Base-by-base conservation (phyloP, 805 yeast genomes). In the Cyberlindnera galapagoensis region DNA sequence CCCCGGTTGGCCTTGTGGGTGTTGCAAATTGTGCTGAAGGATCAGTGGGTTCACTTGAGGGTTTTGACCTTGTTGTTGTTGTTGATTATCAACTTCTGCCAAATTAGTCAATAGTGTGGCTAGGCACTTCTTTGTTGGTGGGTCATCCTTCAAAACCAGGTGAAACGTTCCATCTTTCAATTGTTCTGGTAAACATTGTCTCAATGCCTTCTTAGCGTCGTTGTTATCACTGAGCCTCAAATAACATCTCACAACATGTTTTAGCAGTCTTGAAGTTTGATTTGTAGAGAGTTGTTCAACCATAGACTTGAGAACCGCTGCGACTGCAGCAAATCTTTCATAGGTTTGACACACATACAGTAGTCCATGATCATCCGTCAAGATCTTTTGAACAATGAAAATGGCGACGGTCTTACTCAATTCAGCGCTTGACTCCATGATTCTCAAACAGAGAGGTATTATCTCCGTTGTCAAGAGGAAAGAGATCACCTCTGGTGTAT, bases 351-450 rank as follows among this genome's bases (percentile, higher is more conserved):
- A 92, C 15, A 92, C 84, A 59, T 92, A 92, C 14, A 78, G 74
- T 39, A 90, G 69, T 1, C 98, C 98, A 45, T 80, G 76, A 51
- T 90, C 96, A 59, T 92, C 97, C 44, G 87, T 71, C 31, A 90
- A 66, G 34, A 90, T 90, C 58, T 88, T 90, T 54, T 90, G 97
- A 28, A 92, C 81, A 39, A 92, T 90, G 63, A 92, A 90, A 36
- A 90, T 88, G 5, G 98, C 98, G 17, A 90, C 98, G 0, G 97
- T 92, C 52, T 92, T 90, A 30, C 94, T 80, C 32, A 90, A 68
- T 54, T 92, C 98, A 0, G 95, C 81, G 7, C 95, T 86, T 1
- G 88, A 76, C 55, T 90, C 97, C 95, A 90, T 90, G 40, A 92
- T 90, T 48, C 92, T 79, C 38, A 90, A 65, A 55, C 98, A 92